These are phyloP conservation scores for Ploettnerulaceae sp. DNA, from an alignment of 2,329 filamentous ascomycete genomes.

Conservation along the genomic window DNA sequence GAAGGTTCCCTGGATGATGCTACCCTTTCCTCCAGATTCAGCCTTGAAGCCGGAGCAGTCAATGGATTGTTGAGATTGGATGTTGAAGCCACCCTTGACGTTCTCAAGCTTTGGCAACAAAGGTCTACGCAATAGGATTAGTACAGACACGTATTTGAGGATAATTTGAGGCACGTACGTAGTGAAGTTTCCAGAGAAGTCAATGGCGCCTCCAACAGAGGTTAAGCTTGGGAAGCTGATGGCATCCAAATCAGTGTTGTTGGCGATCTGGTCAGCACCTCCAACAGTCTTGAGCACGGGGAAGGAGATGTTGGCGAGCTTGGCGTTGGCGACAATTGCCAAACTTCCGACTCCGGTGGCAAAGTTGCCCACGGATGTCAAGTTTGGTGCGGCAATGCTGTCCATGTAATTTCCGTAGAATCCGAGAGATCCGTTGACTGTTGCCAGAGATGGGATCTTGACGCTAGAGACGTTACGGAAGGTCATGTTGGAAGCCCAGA, in stretches of 20 bases:
- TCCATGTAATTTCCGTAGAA: conserved; percentile 74
- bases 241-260: conserved; percentile 71
- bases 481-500: conserved; percentile 73
- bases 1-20: conserved; percentile 44
- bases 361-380: conserved; percentile 54
- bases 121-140: conserved; percentile 48
- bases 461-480: conserved; percentile 76
- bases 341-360: conserved; percentile 43
- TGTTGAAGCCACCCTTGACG: conserved; percentile 67
- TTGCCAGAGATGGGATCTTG: conserved; percentile 64
- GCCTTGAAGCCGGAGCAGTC: conserved; percentile 28
- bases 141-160: background rate
- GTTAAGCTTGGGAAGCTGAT: conserved; percentile 67
- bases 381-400: conserved; percentile 59
- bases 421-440: conserved; percentile 73
- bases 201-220: conserved; percentile 72
- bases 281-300: conserved; percentile 62
- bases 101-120: conserved; percentile 60
- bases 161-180: conserved; percentile 52
- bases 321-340: conserved; percentile 58
- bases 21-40: conserved; percentile 29
- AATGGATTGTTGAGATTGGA: conserved; percentile 35
- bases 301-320: conserved; percentile 70
- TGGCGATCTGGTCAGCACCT: conserved; percentile 80
- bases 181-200: conserved; percentile 79